Percentiles rank a stretch among this genome's conserved stretches.
Evolutionary conservation across 768 basidiomycete species (phyloP).

Genomic region (Russula compacta): DNA sequence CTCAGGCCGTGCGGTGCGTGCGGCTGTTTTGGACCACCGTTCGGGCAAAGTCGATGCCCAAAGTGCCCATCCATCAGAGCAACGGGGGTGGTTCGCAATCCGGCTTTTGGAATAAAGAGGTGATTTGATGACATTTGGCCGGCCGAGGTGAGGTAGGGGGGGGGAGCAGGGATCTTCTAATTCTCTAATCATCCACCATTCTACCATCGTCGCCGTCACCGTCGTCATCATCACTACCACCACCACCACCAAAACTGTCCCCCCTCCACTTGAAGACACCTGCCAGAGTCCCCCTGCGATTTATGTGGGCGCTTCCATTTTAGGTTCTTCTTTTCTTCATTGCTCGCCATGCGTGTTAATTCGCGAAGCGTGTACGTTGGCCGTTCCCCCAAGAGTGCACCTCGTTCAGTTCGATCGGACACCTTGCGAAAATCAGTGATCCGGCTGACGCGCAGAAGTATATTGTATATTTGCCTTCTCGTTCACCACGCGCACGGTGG

Average conservation of each 20-base stretch:
- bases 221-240: background rate
- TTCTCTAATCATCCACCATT: background rate
- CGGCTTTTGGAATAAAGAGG: background rate
- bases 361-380: background rate
- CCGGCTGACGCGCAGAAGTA: slow-evolving; percentile 18
- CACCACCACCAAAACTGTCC: background rate
- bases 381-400: slow-evolving; percentile 10
- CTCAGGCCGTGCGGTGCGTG: no score
- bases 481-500: no score
- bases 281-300: background rate
- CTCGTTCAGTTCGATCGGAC: slow-evolving; percentile 16
- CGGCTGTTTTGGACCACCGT: background rate
- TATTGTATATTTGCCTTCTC: no score
- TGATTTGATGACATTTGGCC: background rate
- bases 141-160: background rate
- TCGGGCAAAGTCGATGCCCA: background rate
- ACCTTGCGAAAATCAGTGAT: slow-evolving; percentile 13
- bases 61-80: background rate
- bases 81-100: background rate
- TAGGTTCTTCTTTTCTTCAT: background rate
- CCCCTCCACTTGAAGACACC: background rate
- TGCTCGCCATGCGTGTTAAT: background rate
- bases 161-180: background rate
- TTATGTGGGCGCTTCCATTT: slow-evolving; percentile 7
- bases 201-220: background rate